Evolutionary conservation across 2,329 filamentous ascomycete genomes (phyloP), one percentile per base, ranked within the genome.

Genomic region (Aspergillus sp.): DNA sequence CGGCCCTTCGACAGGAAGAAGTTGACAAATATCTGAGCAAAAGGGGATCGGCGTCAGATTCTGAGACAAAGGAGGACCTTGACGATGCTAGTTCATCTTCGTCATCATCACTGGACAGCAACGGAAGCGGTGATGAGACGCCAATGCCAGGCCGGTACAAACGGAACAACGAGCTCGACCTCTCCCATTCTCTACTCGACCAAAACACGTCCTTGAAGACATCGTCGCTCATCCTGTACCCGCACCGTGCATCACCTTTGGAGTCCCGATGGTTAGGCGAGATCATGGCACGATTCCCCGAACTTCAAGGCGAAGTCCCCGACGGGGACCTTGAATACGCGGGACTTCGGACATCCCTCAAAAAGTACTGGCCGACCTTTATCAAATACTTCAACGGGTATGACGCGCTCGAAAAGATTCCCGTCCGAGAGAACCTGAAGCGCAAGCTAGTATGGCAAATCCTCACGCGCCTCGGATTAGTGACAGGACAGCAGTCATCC

Each of bases 311-410:
- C 9, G 57, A 61, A 17, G 41, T 52, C 23, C 50, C 52, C 5
- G 66, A 62, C 8, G 63, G 61, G 32, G 69, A 73, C 25, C 48
- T 57, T 6, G 69, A 70, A 13, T 66, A 70, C 28, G 65, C 67
- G 7, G 73, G 68, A 12, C 63, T 68, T 10, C 67, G 69, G 28
- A 69, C 64, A 9, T 65, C 72, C 1, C 67, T 91, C 13, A 82
- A 85, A 45, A 84, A 86, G 59, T 84, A 85, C 51, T 96, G 92
- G 90, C 85, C 87, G 2, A 80, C 84, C 48, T 87, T 97, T 68
- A 84, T 89, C 69, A 91, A 90, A 74, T 95, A 97, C 75, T 91
- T 98, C 68, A 93, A 98, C 74, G 95, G 95, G 1, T 85, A 84
- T 59, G 88, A 90, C 71, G 88, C 93, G 2, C 81, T 98, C 61